Percentiles rank a stretch among this genome's conserved stretches.
phyloP scores from a whole-genome alignment of 2,329 filamentous ascomycete species.

The Cytospora mali region DNA sequence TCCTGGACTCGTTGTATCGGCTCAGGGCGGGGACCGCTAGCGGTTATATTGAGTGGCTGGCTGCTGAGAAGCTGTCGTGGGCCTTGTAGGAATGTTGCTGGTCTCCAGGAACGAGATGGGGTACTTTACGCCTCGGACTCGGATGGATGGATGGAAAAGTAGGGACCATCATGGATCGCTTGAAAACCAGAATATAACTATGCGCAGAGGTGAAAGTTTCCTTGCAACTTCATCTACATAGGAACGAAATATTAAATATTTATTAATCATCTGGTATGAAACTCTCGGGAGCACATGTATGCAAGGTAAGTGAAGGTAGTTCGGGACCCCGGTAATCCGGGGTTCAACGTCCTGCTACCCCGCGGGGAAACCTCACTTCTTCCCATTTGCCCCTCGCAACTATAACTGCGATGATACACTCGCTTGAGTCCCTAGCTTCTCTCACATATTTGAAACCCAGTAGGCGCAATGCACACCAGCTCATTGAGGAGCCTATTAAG shows the following conservation, averaged over 20 bases:
- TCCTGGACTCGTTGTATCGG: slow-evolving; percentile 71
- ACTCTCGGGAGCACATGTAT: too few relatives aligned
- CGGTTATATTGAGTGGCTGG: slow-evolving; percentile 13
- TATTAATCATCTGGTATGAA: too few relatives aligned
- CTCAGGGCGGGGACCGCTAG: slow-evolving; percentile 35
- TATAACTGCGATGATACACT: too few relatives aligned
- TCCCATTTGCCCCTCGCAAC: not conserved
- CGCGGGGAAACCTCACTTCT: slow-evolving; percentile 8
- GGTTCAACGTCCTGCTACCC: slow-evolving; percentile 13
- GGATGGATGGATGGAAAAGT: not conserved
- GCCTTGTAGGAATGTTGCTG: not conserved
- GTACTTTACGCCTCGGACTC: too few relatives aligned
- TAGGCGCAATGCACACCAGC: not conserved
- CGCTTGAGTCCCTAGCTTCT: not conserved
- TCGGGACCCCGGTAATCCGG: slow-evolving; percentile 12
- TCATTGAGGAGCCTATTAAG: not conserved
- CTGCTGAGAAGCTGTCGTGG: not conserved
- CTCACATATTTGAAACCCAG: too few relatives aligned
- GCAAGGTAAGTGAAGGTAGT: too few relatives aligned
- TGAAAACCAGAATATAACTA: not conserved
- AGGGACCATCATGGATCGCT: not conserved
- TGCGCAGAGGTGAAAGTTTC: not conserved
- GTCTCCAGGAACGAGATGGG: too few relatives aligned
- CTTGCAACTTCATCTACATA: not conserved
- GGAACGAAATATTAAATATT: too few relatives aligned